Percentiles rank a stretch among this genome's conserved stretches.
Evolutionary conservation across 192 early-diverging fungal genomes (phyloP).

Genomic region (Dissophora ornata): DNA sequence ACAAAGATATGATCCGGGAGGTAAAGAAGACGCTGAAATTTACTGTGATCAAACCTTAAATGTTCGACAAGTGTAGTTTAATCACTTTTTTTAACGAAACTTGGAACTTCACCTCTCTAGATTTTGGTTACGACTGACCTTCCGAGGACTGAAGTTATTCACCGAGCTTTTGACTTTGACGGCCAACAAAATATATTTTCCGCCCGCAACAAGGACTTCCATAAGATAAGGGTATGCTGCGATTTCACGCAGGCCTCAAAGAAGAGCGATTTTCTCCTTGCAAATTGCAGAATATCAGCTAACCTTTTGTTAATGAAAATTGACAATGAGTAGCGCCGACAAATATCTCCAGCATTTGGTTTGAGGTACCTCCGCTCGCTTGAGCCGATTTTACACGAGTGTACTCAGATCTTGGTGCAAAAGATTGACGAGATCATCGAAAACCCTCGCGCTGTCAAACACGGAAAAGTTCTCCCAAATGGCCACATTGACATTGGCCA

Average conservation of each 20-base stretch:
- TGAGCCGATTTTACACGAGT: conserved; percentile 55
- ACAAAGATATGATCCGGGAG: conserved; percentile 57
- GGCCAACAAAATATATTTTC: conserved; percentile 38
- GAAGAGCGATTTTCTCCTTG: no score
- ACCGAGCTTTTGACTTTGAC: conserved; percentile 19
- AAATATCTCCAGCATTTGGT: conserved; percentile 63
- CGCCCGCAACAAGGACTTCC: conserved; percentile 50
- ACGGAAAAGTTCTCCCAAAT: conserved; percentile 3
- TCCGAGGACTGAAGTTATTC: conserved; percentile 23
- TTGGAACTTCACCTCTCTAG: no score
- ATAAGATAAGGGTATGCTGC: conserved; percentile 45
- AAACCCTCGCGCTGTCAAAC: conserved; percentile 7
- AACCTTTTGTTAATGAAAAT: no score
- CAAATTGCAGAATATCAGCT: no score
- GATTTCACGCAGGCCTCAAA: no score
- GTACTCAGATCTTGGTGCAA: conserved; percentile 26
- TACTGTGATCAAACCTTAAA: no score
- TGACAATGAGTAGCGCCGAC: conserved; percentile 59
- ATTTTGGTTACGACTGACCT: conserved; percentile 28
- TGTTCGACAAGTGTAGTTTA: no score
- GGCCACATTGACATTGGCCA: conserved; percentile 55
- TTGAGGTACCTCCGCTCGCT: conserved; percentile 60
- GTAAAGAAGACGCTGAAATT: conserved; percentile 4
- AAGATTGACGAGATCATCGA: conserved; percentile 33
- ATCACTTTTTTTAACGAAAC: no score